These are phyloP conservation scores for Blakeslea trispora DNA, from an alignment of 371 early-diverging fungal species.

Conservation along the genomic window DNA sequence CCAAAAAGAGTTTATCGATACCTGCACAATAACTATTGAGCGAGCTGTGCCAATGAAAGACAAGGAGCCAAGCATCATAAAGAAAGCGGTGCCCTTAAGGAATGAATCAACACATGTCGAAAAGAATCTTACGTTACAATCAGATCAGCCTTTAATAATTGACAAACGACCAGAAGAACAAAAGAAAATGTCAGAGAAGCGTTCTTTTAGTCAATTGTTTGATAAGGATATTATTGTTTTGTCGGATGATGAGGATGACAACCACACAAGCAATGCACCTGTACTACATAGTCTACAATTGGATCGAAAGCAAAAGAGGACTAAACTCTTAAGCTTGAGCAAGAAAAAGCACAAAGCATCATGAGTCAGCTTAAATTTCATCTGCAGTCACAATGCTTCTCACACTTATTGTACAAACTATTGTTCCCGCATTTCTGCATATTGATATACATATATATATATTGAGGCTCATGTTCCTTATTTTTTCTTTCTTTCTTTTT, in stretches of 20 bases:
- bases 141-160: no score
- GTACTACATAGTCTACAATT: slow-evolving; percentile 13
- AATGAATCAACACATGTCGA: neutral
- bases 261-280: neutral
- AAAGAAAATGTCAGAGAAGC: neutral
- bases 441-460: no score
- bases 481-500: slow-evolving; percentile 7
- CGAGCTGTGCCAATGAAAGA: no score
- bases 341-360: slow-evolving; percentile 4
- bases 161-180: neutral
- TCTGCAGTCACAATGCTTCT: slow-evolving; percentile 24
- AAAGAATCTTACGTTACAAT: no score
- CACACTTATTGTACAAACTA: slow-evolving; percentile 14
- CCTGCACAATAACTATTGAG: neutral
- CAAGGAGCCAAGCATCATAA: no score
- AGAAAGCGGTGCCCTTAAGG: no score
- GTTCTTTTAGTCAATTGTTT: neutral
- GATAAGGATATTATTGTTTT: slow-evolving; percentile 7
- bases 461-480: neutral
- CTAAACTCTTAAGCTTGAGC: slow-evolving; percentile 9
- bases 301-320: slow-evolving; percentile 17
- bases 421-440: no score
- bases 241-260: slow-evolving; percentile 16
- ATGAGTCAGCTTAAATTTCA: slow-evolving; percentile 22
- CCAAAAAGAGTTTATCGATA: no score